These are phyloP conservation scores for Artemisia tridentata DNA, from an alignment of 129 eudicot species.

Conservation along the genomic window DNA sequence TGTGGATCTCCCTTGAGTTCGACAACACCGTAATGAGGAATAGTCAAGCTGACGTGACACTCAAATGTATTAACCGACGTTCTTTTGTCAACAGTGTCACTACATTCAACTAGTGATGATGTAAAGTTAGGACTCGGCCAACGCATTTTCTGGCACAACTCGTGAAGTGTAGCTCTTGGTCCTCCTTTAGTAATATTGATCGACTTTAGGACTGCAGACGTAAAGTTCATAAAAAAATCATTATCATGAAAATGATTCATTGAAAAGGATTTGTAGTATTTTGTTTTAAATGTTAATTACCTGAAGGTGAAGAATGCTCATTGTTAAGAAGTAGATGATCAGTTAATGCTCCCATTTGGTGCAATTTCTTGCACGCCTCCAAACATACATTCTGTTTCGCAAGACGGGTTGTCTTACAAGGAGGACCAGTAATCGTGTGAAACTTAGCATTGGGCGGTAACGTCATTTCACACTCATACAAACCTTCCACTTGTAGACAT, in stretches of 20 bases:
- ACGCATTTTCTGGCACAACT: conserved; percentile 62
- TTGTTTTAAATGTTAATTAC: conserved; percentile 19
- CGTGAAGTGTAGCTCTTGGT: conserved; percentile 63
- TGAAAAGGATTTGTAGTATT: conserved; percentile 19
- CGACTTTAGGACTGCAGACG: conserved; percentile 59
- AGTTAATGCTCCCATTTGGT: conserved; percentile 54
- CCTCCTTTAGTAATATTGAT: conserved; percentile 71
- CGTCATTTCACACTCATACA: conserved; percentile 43
- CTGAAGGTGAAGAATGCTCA: conserved; percentile 28
- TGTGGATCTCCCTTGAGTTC: conserved; percentile 55
- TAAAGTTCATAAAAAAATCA: neutral
- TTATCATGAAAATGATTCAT: conserved; percentile 14
- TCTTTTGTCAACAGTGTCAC: conserved; percentile 46
- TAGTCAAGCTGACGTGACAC: conserved; percentile 51
- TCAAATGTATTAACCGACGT: conserved; percentile 50
- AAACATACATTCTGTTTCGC: conserved; percentile 69
- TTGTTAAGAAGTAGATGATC: conserved; percentile 52
- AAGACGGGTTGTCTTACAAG: conserved; percentile 27
- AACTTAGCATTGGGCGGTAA: conserved; percentile 64
- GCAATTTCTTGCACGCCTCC: conserved; percentile 74
- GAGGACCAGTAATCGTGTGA: conserved; percentile 48
- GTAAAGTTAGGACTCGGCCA: conserved; percentile 79
- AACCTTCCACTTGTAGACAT: conserved; percentile 30
- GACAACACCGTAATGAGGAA: conserved; percentile 53
- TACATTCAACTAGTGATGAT: conserved; percentile 41